phyloP scores from a whole-genome alignment of 2,329 filamentous ascomycete species.

The Septoria linicola region DNA sequence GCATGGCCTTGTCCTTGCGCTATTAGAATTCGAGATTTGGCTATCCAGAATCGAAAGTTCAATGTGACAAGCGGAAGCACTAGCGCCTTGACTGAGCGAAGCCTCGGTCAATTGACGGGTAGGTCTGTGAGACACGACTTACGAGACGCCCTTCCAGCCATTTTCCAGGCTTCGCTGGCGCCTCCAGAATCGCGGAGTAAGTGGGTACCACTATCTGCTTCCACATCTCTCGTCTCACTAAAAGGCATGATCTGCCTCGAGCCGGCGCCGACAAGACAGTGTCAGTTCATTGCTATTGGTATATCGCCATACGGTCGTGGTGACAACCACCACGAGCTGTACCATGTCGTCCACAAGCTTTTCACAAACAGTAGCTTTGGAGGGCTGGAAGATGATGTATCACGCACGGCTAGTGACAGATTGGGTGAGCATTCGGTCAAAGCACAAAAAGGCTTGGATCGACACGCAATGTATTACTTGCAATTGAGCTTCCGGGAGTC shows the following conservation, averaged over 20 bases:
- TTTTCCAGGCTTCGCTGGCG: constrained; percentile 66
- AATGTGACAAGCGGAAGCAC: constrained; percentile 24
- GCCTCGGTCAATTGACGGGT: constrained; percentile 28
- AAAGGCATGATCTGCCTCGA: constrained; percentile 68
- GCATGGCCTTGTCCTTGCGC: constrained; percentile 61
- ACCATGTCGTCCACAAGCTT: constrained; percentile 72
- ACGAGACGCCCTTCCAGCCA: constrained; percentile 49
- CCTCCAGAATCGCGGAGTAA: constrained; percentile 51
- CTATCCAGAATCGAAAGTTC: constrained; percentile 31
- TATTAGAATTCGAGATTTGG: constrained; percentile 59
- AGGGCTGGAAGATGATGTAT: constrained; percentile 48
- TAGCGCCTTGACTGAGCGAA: constrained; percentile 33
- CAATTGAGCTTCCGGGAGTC: constrained; percentile 42
- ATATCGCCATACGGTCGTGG: constrained; percentile 62
- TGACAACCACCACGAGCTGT: constrained; percentile 64
- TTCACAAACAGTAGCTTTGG: constrained; percentile 80
- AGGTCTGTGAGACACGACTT: constrained; percentile 27
- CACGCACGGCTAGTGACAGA: constrained; percentile 40
- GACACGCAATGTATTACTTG: constrained; percentile 89
- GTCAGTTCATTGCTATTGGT: constrained; percentile 81
- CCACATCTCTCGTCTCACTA: constrained; percentile 60
- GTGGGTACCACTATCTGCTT: constrained; percentile 73
- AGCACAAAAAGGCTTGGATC: constrained; percentile 66
- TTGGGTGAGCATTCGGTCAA: constrained; percentile 46
- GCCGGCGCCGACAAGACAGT: constrained; percentile 67